Percentiles rank a stretch among this genome's conserved stretches.
Conservation (phyloP, 305 asterid species). For the Ilex paraguariensis region DNA sequence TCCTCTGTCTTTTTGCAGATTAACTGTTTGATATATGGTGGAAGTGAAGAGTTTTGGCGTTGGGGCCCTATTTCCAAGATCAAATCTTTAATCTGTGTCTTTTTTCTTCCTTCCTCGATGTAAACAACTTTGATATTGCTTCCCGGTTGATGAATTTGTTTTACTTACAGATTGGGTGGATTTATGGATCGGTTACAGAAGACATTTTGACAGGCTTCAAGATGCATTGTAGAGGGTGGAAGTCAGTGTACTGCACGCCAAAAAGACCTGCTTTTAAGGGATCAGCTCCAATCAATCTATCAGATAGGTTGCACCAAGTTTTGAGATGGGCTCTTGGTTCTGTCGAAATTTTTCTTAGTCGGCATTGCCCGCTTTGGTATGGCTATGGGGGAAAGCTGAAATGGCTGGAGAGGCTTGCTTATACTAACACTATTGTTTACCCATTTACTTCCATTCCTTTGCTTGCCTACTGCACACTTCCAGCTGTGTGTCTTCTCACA, state of each 20-base stretch:
- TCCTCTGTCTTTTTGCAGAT: too few species aligned
- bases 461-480: conserved; percentile 72
- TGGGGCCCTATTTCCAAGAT: too few species aligned
- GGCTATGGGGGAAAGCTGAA: conserved; percentile 73
- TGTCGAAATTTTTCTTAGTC: conserved; percentile 74
- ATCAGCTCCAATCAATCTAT: conserved; percentile 81
- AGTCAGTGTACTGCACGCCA: conserved; percentile 67
- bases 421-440: conserved; percentile 67
- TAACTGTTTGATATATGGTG: too few species aligned
- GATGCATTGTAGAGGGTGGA: conserved; percentile 92
- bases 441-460: conserved; percentile 85
- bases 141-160: conserved; percentile 1
- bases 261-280: conserved; percentile 74
- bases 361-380: conserved; percentile 87
- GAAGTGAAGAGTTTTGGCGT: too few species aligned
- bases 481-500: conserved; percentile 81
- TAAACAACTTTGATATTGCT: background rate
- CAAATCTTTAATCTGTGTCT: too few species aligned
- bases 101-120: too few species aligned
- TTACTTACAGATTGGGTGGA: conserved; percentile 73
- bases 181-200: conserved; percentile 77
- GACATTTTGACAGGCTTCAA: conserved; percentile 82
- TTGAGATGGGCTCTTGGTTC: conserved; percentile 93
- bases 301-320: conserved; percentile 81
- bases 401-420: conserved; percentile 69